Percentiles rank a stretch among this genome's conserved stretches.
These are phyloP conservation scores for Neoboletus magnificus DNA, from an alignment of 768 basidiomycete species.

Conservation along the genomic window DNA sequence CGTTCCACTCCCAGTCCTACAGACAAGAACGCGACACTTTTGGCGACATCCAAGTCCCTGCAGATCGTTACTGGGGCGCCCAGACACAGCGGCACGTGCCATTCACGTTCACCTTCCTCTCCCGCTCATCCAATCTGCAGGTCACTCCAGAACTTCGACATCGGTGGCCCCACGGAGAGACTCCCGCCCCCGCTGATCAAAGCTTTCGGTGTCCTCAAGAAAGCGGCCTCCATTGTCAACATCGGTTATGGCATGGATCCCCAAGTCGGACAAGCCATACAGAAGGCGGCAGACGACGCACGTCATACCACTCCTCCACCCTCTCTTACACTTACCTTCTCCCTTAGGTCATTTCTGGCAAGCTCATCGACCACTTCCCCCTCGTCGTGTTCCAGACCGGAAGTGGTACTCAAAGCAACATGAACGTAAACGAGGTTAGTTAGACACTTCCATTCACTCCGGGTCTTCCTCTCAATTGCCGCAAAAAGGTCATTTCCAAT, in stretches of 20 bases:
- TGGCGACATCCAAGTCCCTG: slow-evolving; percentile 87
- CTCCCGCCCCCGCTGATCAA: slow-evolving; percentile 95
- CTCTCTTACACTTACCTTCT: slow-evolving; percentile 1
- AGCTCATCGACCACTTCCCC: slow-evolving; percentile 93
- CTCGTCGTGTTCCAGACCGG: slow-evolving; percentile 99
- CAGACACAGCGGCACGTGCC: slow-evolving; percentile 84
- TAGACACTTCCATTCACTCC: background rate
- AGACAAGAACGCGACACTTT: slow-evolving; percentile 93
- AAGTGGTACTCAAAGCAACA: slow-evolving; percentile 98
- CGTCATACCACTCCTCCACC: slow-evolving; percentile 17
- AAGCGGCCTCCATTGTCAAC: slow-evolving; percentile 92
- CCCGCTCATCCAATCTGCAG: slow-evolving; percentile 37
- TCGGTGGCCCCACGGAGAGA: slow-evolving; percentile 91
- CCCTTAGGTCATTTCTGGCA: slow-evolving; percentile 87
- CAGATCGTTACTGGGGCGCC: slow-evolving; percentile 93
- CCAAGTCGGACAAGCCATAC: slow-evolving; percentile 84
- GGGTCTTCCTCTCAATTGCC: background rate
- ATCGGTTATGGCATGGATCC: slow-evolving; percentile 86
- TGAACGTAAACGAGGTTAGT: slow-evolving; percentile 94
- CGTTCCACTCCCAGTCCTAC: slow-evolving; percentile 44
- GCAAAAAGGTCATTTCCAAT: slow-evolving; percentile 86
- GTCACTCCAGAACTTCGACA: slow-evolving; percentile 97
- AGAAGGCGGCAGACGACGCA: slow-evolving; percentile 91
- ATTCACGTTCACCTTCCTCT: background rate
- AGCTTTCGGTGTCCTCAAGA: slow-evolving; percentile 96